phyloP scores from a whole-genome alignment of 1,284 basidiomycete genomes.

The Singerocomus rubriflavus region DNA sequence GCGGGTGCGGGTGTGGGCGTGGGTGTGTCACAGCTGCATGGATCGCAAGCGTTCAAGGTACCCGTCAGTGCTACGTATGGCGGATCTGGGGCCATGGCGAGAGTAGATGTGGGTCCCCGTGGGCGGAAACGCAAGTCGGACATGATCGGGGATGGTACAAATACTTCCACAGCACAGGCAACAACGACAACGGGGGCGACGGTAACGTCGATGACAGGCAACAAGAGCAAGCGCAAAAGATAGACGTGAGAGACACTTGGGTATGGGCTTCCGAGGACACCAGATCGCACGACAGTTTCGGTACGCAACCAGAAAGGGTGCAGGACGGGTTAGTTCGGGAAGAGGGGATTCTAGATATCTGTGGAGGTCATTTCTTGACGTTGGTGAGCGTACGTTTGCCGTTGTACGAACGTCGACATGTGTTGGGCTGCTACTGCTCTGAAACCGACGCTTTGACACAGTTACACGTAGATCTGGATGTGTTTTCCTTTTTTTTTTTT shows the following conservation, averaged over 20 bases:
- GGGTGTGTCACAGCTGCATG: background rate
- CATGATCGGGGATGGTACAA: conserved; percentile 26
- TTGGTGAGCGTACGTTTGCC: too few relatives aligned
- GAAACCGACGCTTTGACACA: too few relatives aligned
- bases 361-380: too few relatives aligned
- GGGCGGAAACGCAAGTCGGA: conserved; percentile 51
- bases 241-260: conserved; percentile 2
- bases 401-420: too few relatives aligned
- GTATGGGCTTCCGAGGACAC: background rate
- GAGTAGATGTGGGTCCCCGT: conserved; percentile 5
- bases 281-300: background rate
- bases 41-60: conserved; percentile 7
- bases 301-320: too few relatives aligned
- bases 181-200: background rate
- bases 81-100: background rate
- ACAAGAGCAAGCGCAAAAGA: conserved; percentile 29
- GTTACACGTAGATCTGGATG: too few relatives aligned
- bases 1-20: background rate
- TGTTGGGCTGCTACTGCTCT: too few relatives aligned
- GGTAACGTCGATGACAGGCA: conserved; percentile 7
- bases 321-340: too few relatives aligned
- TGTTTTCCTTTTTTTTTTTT: too few relatives aligned
- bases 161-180: conserved; percentile 1
- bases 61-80: background rate
- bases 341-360: too few relatives aligned